Evolutionary conservation across 371 early-diverging fungal species (phyloP).

Genomic region (Mortierella sp.): DNA sequence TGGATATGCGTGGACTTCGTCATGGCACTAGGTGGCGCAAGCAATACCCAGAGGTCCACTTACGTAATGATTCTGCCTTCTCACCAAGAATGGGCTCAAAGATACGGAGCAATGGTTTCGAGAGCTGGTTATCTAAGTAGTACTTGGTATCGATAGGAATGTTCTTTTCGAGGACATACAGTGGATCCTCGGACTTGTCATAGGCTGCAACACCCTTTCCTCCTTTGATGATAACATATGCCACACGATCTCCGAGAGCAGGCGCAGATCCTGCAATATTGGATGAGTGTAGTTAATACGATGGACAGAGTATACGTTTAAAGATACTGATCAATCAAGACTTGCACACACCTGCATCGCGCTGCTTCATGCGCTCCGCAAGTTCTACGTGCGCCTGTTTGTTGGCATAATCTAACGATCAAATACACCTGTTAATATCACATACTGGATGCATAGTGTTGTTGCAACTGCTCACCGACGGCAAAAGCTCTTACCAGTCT

Average conservation of each 20-base stretch:
- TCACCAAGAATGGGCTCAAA: conserved; percentile 99
- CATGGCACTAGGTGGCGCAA: no score
- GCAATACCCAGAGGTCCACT: no score
- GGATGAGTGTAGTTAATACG: background rate
- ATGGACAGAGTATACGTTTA: conserved; percentile 17
- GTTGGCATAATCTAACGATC: conserved; percentile 89
- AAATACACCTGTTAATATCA: no score
- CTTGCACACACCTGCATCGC: conserved; percentile 81
- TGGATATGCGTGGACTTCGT: no score
- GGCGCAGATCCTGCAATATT: conserved; percentile 84
- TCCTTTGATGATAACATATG: conserved; percentile 98
- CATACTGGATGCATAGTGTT: no score
- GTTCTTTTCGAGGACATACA: conserved; percentile 98
- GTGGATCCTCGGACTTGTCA: conserved; percentile 99
- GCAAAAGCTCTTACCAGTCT: conserved; percentile 72
- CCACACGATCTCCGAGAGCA: conserved; percentile 98
- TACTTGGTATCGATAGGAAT: conserved; percentile 99
- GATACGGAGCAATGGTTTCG: conserved; percentile 96
- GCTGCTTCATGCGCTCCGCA: conserved; percentile 92
- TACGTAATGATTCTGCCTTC: conserved; percentile 84
- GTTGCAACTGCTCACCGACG: no score
- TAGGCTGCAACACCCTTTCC: conserved; percentile 93
- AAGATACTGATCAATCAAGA: no score
- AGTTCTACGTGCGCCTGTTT: conserved; percentile 99
- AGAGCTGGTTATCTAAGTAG: conserved; percentile 99